Evolutionary conservation across 1,284 basidiomycete genomes (phyloP).

Genomic region (Anthracocystis walkeri): DNA sequence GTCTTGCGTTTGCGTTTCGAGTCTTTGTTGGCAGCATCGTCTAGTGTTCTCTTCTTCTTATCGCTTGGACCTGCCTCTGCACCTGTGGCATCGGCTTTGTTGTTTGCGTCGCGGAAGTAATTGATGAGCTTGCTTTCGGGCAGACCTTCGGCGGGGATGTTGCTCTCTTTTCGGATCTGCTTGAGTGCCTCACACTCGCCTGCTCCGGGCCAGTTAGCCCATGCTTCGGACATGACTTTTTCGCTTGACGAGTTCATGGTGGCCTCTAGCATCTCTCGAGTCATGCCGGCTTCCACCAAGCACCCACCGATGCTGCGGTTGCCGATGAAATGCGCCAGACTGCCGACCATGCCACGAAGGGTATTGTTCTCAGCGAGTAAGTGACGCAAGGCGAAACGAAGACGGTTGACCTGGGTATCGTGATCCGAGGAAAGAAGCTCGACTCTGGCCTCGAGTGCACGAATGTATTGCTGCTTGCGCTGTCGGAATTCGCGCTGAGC

Average conservation of each 20-base stretch:
- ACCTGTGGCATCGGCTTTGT: background rate
- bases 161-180: conserved; percentile 56
- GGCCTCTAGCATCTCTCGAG: conserved; percentile 45
- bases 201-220: conserved; percentile 63
- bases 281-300: conserved; percentile 48
- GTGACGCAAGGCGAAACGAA: conserved; percentile 54
- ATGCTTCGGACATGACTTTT: conserved; percentile 59
- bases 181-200: conserved; percentile 57
- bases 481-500: conserved; percentile 66
- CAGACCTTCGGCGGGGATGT: conserved; percentile 61
- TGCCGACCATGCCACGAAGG: conserved; percentile 52
- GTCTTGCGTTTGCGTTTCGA: conserved; percentile 39
- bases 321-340: conserved; percentile 59
- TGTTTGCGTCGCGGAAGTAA: conserved; percentile 25
- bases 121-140: conserved; percentile 53
- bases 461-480: conserved; percentile 65
- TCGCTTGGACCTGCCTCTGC: conserved; percentile 5
- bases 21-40: conserved; percentile 19
- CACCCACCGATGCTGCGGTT: conserved; percentile 53
- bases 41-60: conserved; percentile 34
- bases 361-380: conserved; percentile 63
- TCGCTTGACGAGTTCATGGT: conserved; percentile 53
- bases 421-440: conserved; percentile 64
- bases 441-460: conserved; percentile 62
- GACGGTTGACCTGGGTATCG: conserved; percentile 62